Percentiles rank a stretch among this genome's conserved stretches.
Evolutionary conservation across 352 stramenopile genomes (phyloP).

Genomic region (Phytophthora citrophthora): DNA sequence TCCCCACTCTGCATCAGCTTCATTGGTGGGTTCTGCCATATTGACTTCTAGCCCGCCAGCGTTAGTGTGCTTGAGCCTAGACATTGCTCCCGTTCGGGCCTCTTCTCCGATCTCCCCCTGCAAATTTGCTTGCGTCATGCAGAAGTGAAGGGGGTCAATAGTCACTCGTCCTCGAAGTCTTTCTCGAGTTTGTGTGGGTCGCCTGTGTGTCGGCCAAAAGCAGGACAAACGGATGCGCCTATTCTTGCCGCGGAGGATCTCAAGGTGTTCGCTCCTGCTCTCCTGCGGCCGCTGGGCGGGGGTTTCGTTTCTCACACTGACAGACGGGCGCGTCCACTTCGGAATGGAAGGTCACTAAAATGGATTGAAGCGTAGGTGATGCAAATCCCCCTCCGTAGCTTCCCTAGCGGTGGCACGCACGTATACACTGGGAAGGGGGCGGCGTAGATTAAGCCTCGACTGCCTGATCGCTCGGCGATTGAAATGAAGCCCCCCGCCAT

Average conservation of each 20-base stretch:
- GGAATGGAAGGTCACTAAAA: conserved; percentile 11
- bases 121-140: conserved; percentile 41
- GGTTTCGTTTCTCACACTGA: conserved; percentile 35
- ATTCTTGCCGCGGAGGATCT: conserved; percentile 33
- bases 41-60: conserved; percentile 21
- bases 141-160: background rate
- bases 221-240: conserved; percentile 4
- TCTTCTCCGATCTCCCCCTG: conserved; percentile 16
- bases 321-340: conserved; percentile 25
- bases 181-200: background rate
- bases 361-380: conserved; percentile 7
- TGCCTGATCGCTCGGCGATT: background rate
- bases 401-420: background rate
- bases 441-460: no score
- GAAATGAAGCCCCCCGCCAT: conserved; percentile 10
- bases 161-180: conserved; percentile 3
- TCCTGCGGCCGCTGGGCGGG: conserved; percentile 15
- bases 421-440: background rate
- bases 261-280: conserved; percentile 11
- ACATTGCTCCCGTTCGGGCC: conserved; percentile 4
- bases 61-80: conserved; percentile 30
- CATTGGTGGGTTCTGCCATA: conserved; percentile 31
- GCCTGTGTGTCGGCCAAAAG: conserved; percentile 2
- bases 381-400: conserved; percentile 18
- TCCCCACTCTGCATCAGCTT: conserved; percentile 54